These are phyloP conservation scores for Chytridiales sp. DNA, from an alignment of 371 early-diverging fungal genomes.

Conservation along the genomic window DNA sequence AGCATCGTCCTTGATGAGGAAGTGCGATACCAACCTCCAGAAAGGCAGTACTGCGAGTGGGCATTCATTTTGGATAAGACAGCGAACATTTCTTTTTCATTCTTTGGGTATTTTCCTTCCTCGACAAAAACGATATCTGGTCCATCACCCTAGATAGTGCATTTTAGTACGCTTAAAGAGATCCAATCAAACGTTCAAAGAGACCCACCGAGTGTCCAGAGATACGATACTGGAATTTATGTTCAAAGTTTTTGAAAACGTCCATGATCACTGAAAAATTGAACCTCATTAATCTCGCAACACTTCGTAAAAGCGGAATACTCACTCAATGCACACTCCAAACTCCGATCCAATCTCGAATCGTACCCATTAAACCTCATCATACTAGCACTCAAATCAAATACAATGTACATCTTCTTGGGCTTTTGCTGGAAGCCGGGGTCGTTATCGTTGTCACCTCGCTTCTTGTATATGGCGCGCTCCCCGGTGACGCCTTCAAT, in stretches of 20 bases:
- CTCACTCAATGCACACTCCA: constrained; percentile 36
- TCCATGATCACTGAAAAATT: constrained; percentile 24
- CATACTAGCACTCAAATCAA: constrained; percentile 70
- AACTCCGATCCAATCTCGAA: constrained; percentile 28
- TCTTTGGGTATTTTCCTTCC: constrained; percentile 31
- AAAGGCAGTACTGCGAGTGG: constrained; percentile 41
- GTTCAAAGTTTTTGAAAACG: constrained; percentile 35
- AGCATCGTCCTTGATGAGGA: neutral
- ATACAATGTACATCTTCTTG: constrained; percentile 74
- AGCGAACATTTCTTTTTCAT: constrained; percentile 35
- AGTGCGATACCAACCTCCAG: constrained; percentile 60
- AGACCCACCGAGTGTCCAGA: constrained; percentile 29
- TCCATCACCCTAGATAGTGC: constrained; percentile 24
- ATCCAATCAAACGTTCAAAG: too few relatives aligned
- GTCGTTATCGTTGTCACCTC: constrained; percentile 68
- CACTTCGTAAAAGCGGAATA: constrained; percentile 19
- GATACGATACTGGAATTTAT: constrained; percentile 36
- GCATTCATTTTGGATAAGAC: constrained; percentile 24
- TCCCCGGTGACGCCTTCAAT: constrained; percentile 79
- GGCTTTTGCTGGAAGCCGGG: constrained; percentile 57
- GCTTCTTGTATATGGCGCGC: constrained; percentile 69
- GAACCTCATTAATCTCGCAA: too few relatives aligned
- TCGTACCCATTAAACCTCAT: constrained; percentile 42
- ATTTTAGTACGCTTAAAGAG: too few relatives aligned
- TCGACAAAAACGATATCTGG: constrained; percentile 26